Evolutionary conservation across 2,329 filamentous ascomycete genomes (phyloP).

Genomic region (Aphanocladium album): DNA sequence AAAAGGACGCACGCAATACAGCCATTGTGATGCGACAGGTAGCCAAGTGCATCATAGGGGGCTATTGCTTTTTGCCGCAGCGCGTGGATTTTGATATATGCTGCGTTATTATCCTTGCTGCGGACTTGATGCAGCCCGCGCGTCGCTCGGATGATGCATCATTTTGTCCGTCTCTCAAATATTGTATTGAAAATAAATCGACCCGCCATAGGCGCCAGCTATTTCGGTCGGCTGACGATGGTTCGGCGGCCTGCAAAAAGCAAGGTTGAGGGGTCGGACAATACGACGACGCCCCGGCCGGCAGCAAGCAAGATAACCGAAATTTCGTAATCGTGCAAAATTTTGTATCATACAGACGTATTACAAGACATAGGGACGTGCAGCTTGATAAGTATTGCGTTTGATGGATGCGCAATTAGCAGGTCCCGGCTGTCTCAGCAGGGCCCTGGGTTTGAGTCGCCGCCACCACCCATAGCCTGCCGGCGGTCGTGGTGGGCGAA

Average conservation of each 20-base stretch:
- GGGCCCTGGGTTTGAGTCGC: neutral
- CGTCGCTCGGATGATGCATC: neutral
- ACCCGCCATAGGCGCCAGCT: neutral
- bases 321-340: neutral
- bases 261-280: neutral
- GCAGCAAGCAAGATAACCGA: neutral
- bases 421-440: neutral
- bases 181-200: neutral
- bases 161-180: neutral
- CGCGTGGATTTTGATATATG: neutral
- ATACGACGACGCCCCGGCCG: neutral
- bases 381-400: neutral
- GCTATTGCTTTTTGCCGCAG: neutral
- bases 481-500: neutral
- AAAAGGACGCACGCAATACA: neutral
- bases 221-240: neutral
- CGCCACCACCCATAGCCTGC: neutral
- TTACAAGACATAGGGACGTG: neutral
- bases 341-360: neutral
- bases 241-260: neutral
- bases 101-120: neutral
- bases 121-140: neutral
- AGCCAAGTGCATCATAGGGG: neutral
- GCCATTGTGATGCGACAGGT: neutral
- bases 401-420: neutral